Evolutionary conservation across 1,284 basidiomycete species (phyloP), one percentile per base, ranked within the genome.

Genomic region (Entoloma clypeatum): DNA sequence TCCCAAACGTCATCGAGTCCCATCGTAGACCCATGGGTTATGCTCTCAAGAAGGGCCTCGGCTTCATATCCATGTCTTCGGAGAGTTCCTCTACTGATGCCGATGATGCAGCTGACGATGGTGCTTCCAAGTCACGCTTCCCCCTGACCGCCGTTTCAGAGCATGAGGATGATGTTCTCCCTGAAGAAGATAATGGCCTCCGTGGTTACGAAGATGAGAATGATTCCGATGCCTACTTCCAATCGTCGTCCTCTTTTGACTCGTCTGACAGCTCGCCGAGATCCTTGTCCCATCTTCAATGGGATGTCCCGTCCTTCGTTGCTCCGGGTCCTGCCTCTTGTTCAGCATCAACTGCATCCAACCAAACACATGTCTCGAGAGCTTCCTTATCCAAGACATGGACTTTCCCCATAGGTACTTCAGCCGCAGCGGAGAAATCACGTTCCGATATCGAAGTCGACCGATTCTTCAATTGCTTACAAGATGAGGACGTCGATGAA

Each of bases 381-480:
- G 61, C 67, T 2, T 81, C 82, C 0, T 65, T 86, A 17, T 75
- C 75, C 17, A 80, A 74, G 60, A 68, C 68, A 0, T 88, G 86
- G 86, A 81, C 79, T 0, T 88, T 88, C 63, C 81, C 83, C 1
- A 64, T 59, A 24, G 68, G 61, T 28, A 48, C 55, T 13, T 60
- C 58, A 13, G 38, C 55, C 16, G 42, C 51, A 9, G 43, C 50
- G 7, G 27, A 53, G 14, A 53, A 53, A 2, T 46, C 58, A 1
- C 39, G 50, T 2, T 45, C 49, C 6, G 57, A 63, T n/a, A 40
- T 56, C n/a, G 59, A 69, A 7, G 66, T 79, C 19, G 85, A 88
- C 54, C 72, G 66, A 23, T 88, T 88, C 70, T 88, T 88, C 53
- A 79, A 74, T 27, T 88, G 84, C 52, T 60, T 87, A 49, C 79